A percentile compares a stretch with the other conserved stretches of the same genome.
phyloP scores from a whole-genome alignment of 2,329 filamentous ascomycete genomes.

The Ophiosphaerella korrae region DNA sequence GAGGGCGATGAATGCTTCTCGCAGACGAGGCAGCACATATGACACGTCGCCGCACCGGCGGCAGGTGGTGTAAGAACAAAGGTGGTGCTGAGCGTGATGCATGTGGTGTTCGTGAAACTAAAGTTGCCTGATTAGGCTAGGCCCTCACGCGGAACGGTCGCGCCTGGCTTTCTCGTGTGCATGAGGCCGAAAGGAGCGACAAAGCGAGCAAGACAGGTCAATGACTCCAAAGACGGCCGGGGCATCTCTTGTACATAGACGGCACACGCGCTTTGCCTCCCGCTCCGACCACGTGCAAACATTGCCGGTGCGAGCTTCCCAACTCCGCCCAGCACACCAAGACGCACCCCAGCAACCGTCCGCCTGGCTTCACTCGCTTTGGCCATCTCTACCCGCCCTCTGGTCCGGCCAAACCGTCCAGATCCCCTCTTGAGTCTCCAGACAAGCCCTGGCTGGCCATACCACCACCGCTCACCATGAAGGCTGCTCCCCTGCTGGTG shows the following conservation, averaged over 20 bases:
- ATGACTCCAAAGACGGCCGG: conserved; percentile 20
- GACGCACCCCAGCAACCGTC: conserved; percentile 13
- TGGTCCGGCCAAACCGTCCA: background rate
- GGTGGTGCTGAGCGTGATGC: no score
- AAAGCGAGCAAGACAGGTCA: conserved; percentile 18
- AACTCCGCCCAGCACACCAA: conserved; percentile 17
- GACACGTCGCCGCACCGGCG: conserved; percentile 1
- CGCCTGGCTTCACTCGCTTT: conserved; percentile 12
- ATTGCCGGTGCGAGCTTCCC: conserved; percentile 4
- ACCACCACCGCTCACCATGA: conserved; percentile 64
- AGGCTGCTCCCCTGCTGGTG: conserved; percentile 93
- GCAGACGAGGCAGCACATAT: background rate
- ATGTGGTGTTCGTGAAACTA: conserved; percentile 1
- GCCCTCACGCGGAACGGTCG: conserved; percentile 26
- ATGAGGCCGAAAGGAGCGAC: conserved; percentile 15
- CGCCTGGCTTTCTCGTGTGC: conserved; percentile 21
- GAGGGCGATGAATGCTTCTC: no score
- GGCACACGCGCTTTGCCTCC: background rate
- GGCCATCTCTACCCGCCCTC: conserved; percentile 4
- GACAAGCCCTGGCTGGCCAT: conserved; percentile 29
- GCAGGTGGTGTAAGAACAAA: background rate
- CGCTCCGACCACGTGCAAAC: background rate
- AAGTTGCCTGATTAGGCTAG: conserved; percentile 24
- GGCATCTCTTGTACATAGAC: background rate
- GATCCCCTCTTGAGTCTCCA: background rate